Conservation (phyloP, 331 rosid species). For the Dryas integrifolia region DNA sequence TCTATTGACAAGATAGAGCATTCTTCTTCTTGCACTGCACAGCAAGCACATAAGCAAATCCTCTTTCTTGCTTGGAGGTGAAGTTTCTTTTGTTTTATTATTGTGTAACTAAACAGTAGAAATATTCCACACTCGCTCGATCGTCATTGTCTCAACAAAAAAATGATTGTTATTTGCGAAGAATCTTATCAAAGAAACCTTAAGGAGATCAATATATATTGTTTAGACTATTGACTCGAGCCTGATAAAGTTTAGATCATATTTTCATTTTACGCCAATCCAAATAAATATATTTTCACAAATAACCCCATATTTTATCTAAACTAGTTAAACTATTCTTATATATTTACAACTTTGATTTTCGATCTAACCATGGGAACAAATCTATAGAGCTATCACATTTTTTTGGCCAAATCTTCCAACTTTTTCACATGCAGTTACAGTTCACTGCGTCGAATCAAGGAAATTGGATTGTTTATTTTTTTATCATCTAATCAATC, state of each 20-base stretch:
- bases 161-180: not conserved
- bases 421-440: too few species aligned
- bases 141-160: not conserved
- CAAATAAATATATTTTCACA: not conserved
- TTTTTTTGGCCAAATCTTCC: too few species aligned
- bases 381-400: too few species aligned
- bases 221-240: too few species aligned
- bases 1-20: not conserved
- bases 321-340: not conserved
- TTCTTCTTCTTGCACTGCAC: slow-evolving; percentile 9
- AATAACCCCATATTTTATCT: not conserved
- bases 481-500: too few species aligned
- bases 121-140: not conserved
- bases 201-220: too few species aligned
- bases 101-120: not conserved
- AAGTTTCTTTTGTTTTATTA: not conserved
- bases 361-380: too few species aligned
- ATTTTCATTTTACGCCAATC: not conserved
- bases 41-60: slow-evolving; percentile 7
- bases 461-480: too few species aligned
- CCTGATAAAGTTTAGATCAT: too few species aligned
- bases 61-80: slow-evolving; percentile 3
- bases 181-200: not conserved
- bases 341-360: too few species aligned
- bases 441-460: too few species aligned